Evolutionary conservation across 2,329 filamentous ascomycete genomes (phyloP).

Genomic region (Neonectria faginata): DNA sequence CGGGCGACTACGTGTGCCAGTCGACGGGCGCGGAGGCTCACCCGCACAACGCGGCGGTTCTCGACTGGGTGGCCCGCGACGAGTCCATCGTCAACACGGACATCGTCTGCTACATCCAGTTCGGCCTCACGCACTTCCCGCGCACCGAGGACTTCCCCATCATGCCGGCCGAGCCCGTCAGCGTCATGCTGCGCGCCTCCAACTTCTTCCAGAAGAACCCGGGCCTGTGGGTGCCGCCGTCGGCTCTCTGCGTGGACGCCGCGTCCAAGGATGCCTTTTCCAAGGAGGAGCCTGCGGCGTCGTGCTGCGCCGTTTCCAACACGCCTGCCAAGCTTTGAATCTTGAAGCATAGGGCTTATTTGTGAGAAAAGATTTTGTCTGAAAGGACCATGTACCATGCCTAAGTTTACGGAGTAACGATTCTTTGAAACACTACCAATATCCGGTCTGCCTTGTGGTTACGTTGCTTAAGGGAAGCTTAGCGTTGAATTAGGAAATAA

Average conservation of each 20-base stretch:
- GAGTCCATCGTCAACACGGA: constrained; percentile 83
- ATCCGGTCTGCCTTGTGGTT: background rate
- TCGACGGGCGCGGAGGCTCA: constrained; percentile 76
- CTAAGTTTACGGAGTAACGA: background rate
- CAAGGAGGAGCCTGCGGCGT: constrained; percentile 33
- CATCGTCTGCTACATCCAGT: constrained; percentile 93
- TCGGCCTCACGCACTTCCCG: constrained; percentile 91
- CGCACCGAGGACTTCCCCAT: constrained; percentile 91
- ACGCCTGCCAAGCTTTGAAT: constrained; percentile 22
- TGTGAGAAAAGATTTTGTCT: background rate
- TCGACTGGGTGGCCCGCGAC: constrained; percentile 81
- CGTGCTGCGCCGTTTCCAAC: constrained; percentile 36
- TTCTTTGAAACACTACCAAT: constrained; percentile 1
- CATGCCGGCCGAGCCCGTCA: constrained; percentile 91
- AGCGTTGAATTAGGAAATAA: constrained; percentile 1
- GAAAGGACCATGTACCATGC: background rate
- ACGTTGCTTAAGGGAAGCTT: background rate
- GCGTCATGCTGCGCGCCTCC: constrained; percentile 79
- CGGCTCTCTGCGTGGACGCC: constrained; percentile 41
- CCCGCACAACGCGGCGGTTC: constrained; percentile 73
- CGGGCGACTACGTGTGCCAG: constrained; percentile 88
- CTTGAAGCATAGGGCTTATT: background rate
- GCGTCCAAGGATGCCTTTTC: constrained; percentile 39
- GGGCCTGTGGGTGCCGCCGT: constrained; percentile 81
- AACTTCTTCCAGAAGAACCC: constrained; percentile 89